Percentiles rank a stretch among this genome's conserved stretches.
phyloP scores from a whole-genome alignment of 768 basidiomycete species.

The Pulveroboletus sp. region DNA sequence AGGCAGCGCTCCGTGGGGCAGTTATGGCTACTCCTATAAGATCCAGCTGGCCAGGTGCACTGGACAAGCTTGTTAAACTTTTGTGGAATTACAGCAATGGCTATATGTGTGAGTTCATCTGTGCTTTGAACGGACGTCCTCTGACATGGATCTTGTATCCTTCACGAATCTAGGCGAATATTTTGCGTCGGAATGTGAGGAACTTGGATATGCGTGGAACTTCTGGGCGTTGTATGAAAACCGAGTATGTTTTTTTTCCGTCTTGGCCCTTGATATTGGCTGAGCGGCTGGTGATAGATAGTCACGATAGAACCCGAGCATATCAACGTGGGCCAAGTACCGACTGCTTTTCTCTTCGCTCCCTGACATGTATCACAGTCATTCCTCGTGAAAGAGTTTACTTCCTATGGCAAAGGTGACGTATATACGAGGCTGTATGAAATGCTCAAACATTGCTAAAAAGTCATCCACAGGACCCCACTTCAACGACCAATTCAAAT shows the following conservation, averaged over 20 bases:
- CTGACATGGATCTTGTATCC: background rate
- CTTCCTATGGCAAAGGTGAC: conserved; percentile 36
- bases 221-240: conserved; percentile 25
- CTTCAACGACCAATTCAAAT: conserved; percentile 20
- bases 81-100: conserved; percentile 40
- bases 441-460: conserved; percentile 1
- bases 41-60: conserved; percentile 42
- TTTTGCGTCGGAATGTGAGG: conserved; percentile 5
- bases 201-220: conserved; percentile 25
- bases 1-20: conserved; percentile 46
- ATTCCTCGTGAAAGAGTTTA: conserved; percentile 33
- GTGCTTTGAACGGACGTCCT: background rate
- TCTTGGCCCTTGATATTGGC: background rate
- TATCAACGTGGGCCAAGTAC: conserved; percentile 32
- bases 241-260: conserved; percentile 14
- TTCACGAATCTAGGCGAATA: conserved; percentile 10
- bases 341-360: background rate
- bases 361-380: background rate
- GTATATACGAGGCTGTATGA: background rate
- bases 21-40: conserved; percentile 38
- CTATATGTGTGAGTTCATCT: conserved; percentile 43
- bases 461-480: conserved; percentile 18
- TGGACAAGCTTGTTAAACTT: conserved; percentile 43
- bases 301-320: conserved; percentile 39
- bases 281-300: conserved; percentile 23